Base-by-base conservation (phyloP, 805 yeast genomes). In the Kazachstania taianensis region DNA sequence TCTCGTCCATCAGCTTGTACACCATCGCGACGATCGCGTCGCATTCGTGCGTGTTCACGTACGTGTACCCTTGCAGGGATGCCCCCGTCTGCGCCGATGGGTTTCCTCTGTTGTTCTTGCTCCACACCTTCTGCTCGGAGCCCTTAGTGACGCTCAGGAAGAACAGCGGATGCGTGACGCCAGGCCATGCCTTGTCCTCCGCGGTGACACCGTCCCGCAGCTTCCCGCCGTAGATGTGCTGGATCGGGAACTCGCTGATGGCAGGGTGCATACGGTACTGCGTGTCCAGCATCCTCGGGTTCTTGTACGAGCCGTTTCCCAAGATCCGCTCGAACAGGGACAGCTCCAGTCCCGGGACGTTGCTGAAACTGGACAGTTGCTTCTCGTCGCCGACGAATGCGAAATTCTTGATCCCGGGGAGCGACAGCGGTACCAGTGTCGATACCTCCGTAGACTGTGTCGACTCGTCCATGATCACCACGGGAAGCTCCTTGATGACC, bases 341-440 rank as follows among this genome's bases (percentile, higher is more conserved):
- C 59, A 74, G 63, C 36, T 78, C 78, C 40, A 80, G 60, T 38
- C 73, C 70, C 33, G 82, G 81, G 16, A 78, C 73, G 45, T 76
- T 75, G 4, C 83, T 73, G 52, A 78, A 80, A 43, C 81, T 73
- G 52, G 81, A 73, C 61, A 80, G 64, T 54, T 80, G 89, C 41
- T 73, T 77, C 46, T 79, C 82, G 56, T 80, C 89, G 42, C 86
- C 87, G 26, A 75, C 86, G 50, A 80, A 73, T 2, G 78, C 73
- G 53, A 79, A 74, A 46, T 72, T 76, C 36, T 71, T 71, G 34
- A 78, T 75, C 12, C 81, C 81, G 3, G 75, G 70, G 65, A 78
- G 70, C 5, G 82, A 75, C 41, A 80, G 59, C 8, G 87, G 86
- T 38, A 80, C 80, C 43, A 80, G 62, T 0, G 84, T 74, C 1